Evolutionary conservation across 164 flowering plant species (phyloP).

Genomic region (Umbellularia californica): DNA sequence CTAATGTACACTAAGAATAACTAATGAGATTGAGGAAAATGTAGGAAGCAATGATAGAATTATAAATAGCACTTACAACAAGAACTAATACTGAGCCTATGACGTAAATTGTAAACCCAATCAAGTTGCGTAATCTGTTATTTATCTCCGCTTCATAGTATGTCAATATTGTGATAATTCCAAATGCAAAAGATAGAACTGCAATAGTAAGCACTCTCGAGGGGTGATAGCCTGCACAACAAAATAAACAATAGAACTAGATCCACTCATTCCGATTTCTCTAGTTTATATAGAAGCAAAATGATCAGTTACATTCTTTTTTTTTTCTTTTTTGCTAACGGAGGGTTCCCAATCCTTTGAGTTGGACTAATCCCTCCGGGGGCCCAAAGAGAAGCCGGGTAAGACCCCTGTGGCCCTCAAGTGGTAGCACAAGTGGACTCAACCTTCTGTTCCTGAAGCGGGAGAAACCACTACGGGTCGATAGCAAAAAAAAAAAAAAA

Average conservation of each 20-base stretch:
- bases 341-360: too few species aligned
- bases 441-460: too few species aligned
- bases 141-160: slow-evolving; percentile 35
- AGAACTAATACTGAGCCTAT: slow-evolving; percentile 47
- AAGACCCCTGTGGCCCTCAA: too few species aligned
- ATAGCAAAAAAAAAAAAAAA: too few species aligned
- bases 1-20: too few species aligned
- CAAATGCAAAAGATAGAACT: slow-evolving; percentile 42
- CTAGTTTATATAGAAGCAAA: too few species aligned
- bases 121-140: slow-evolving; percentile 33
- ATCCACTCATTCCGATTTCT: neutral
- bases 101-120: slow-evolving; percentile 62
- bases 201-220: slow-evolving; percentile 38
- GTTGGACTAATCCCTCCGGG: too few species aligned
- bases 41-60: neutral
- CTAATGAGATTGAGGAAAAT: neutral
- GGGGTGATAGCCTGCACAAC: slow-evolving; percentile 35
- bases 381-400: too few species aligned
- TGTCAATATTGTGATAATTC: slow-evolving; percentile 26
- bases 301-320: too few species aligned
- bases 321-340: too few species aligned
- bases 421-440: too few species aligned
- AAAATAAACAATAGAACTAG: neutral
- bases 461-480: too few species aligned
- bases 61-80: slow-evolving; percentile 39